phyloP scores from a whole-genome alignment of 768 basidiomycete genomes.

The Leccinum obscurum region DNA sequence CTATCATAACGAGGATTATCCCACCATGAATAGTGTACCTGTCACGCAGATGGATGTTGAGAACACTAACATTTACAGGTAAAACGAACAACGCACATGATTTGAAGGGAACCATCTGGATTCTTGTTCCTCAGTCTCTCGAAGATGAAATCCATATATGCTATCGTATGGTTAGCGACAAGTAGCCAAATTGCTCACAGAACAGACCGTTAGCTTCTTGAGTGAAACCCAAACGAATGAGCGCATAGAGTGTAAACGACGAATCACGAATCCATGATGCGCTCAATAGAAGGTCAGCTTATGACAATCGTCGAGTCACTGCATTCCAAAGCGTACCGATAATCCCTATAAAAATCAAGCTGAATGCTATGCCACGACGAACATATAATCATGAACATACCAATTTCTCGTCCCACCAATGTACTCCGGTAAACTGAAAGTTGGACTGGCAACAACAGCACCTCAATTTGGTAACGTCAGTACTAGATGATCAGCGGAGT shows the following conservation, averaged over 20 bases:
- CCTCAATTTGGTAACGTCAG: constrained; percentile 41
- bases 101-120: constrained; percentile 89
- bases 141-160: neutral
- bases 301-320: neutral
- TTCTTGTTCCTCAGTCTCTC: constrained; percentile 81
- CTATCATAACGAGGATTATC: neutral
- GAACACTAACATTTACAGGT: neutral
- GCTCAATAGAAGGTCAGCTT: constrained; percentile 34
- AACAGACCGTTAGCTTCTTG: constrained; percentile 82
- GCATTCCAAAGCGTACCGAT: constrained; percentile 42
- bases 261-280: constrained; percentile 95
- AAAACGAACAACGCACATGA: constrained; percentile 57
- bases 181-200: neutral
- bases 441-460: constrained; percentile 93
- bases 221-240: constrained; percentile 92
- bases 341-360: constrained; percentile 48
- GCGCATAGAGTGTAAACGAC: constrained; percentile 92
- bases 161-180: no score
- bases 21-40: constrained; percentile 88
- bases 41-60: neutral
- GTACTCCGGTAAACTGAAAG: constrained; percentile 90
- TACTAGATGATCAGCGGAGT: neutral
- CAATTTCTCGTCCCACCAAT: constrained; percentile 91
- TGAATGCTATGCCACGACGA: neutral
- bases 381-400: constrained; percentile 38